Evolutionary conservation across 2,329 filamentous ascomycete species (phyloP), one percentile per base, ranked within the genome.

Genomic region (Colletotrichum sp.): DNA sequence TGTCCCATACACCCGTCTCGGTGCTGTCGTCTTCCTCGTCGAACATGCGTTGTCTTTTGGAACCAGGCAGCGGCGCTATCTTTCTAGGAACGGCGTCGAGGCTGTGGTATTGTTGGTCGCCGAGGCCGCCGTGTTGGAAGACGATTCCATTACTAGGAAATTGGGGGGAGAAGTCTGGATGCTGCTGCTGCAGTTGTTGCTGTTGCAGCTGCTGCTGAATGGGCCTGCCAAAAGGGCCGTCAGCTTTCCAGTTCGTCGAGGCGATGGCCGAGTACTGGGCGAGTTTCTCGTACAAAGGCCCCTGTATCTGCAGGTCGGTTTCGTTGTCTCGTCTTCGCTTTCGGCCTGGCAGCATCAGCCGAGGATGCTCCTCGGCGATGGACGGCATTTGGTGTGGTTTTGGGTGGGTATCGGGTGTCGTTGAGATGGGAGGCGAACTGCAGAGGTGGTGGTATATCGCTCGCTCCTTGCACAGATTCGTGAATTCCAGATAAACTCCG

Each of bases 311-410:
- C 48, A 73, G 28, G 66, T 69, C 26, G 61, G 61, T 69, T n/a
- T 78, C 77, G 72, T 74, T 74, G 59, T 78, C 77, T 71, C 75
- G 75, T 69, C 77, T 78, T 32, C 77, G 75, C 65, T 78, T 78
- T 34, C 67, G 75, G 28, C 68, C 75, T 10, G 72, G 67, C 52
- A 67, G 43, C 65, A 71, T 67, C 55, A 68, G 68, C 59, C 77
- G 72, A 16, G 72, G 77, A 48, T 78, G 75, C 55, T 76, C 75
- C 64, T 77, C 75, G 59, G 77, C 76, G 43, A 78, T 67, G 21
- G 75, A 78, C 28, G 77, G 75, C 77, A 78, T 78, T 10, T 24
- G 36, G 16, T n/a, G 59, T 39, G 52, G 28, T 71, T 66, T 28
- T 8, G 63, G 63, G 43, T 64, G 43, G 39, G 26, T 26, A 63